phyloP scores from a whole-genome alignment of 2,329 filamentous ascomycete species.

The Macrophomina pseudophaseolina region DNA sequence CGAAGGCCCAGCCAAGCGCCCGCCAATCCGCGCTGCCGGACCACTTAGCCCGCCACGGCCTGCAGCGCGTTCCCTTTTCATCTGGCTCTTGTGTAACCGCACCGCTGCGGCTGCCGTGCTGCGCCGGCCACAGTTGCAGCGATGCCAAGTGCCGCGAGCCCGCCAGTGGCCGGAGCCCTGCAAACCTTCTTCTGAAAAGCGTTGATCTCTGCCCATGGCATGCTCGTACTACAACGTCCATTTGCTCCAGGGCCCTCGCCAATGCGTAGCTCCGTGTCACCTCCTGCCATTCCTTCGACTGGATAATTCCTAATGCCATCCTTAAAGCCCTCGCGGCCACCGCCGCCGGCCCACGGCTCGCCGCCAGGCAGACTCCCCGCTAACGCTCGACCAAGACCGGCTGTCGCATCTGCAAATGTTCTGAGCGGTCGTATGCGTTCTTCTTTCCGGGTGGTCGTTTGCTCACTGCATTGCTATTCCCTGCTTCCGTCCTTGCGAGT shows the following conservation, averaged over 20 bases:
- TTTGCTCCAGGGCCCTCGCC: neutral
- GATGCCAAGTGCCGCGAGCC: neutral
- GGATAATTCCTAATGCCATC: neutral
- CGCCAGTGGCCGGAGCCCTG: neutral
- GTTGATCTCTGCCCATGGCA: conserved; percentile 12
- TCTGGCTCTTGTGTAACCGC: conserved; percentile 3
- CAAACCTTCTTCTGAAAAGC: conserved; percentile 9
- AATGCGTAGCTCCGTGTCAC: conserved; percentile 12
- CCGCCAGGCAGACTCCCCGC: neutral
- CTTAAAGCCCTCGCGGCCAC: conserved; percentile 6
- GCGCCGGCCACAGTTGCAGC: neutral
- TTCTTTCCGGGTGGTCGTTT: conserved; percentile 13
- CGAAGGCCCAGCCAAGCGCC: neutral
- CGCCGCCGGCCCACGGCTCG: neutral
- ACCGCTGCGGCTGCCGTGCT: conserved; percentile 9
- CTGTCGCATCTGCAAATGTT: neutral
- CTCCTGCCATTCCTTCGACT: conserved; percentile 8
- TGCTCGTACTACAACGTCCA: conserved; percentile 14
- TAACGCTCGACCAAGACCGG: neutral
- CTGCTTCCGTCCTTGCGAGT: neutral
- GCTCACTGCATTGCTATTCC: conserved; percentile 9
- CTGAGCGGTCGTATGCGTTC: neutral
- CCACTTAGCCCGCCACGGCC: neutral
- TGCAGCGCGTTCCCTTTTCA: conserved; percentile 18
- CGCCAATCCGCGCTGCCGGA: conserved; percentile 9